Conservation (phyloP, 306 rosid species). For the Sophora flavescens region DNA sequence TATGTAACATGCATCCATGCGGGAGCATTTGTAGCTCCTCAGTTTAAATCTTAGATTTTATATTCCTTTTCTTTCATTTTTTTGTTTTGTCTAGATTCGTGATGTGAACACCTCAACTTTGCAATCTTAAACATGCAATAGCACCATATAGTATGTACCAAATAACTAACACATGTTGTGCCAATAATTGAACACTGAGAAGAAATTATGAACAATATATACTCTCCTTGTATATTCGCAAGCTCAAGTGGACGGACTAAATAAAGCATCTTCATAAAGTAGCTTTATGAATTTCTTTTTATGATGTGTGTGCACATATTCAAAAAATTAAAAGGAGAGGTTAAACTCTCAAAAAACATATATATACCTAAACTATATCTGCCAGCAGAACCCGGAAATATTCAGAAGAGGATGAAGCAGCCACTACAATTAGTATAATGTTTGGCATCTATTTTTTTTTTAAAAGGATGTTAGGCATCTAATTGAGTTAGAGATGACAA, state of each 20-base stretch:
- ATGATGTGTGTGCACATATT: not conserved
- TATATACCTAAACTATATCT: not conserved
- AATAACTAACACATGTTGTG: not conserved
- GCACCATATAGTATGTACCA: not conserved
- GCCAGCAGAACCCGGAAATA: not conserved
- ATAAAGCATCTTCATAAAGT: slow-evolving; percentile 39
- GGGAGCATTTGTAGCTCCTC: not conserved
- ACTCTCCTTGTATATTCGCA: not conserved
- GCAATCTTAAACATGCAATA: not conserved
- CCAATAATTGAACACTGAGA: slow-evolving; percentile 7
- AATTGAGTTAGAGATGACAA: no score
- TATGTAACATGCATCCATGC: not conserved
- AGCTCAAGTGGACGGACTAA: slow-evolving; percentile 22
- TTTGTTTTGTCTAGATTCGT: not conserved
- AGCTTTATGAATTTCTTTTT: slow-evolving; percentile 6
- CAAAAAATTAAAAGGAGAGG: not conserved
- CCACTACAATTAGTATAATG: no score
- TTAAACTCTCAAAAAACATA: not conserved
- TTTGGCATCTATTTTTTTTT: no score
- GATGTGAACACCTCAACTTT: slow-evolving; percentile 27
- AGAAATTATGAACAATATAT: not conserved
- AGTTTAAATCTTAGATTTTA: not conserved
- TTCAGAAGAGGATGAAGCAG: not conserved
- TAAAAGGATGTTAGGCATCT: no score
- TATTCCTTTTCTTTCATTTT: not conserved